Evolutionary conservation across 257 asterid species (phyloP).

Genomic region (Solanum piurae): DNA sequence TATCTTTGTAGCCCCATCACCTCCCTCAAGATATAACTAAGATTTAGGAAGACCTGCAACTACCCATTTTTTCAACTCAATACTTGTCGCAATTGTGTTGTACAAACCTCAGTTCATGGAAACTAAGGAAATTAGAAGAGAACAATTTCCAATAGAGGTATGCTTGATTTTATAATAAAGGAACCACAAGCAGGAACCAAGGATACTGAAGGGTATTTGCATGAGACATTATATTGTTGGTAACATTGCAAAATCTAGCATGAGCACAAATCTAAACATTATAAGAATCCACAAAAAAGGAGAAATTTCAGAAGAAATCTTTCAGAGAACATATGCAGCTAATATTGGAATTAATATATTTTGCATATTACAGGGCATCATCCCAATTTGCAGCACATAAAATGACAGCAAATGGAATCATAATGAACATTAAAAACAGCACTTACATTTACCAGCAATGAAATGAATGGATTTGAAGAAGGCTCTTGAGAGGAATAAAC

Average conservation of each 20-base stretch:
- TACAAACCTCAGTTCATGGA: background rate
- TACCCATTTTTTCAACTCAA: background rate
- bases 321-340: background rate
- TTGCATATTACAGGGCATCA: background rate
- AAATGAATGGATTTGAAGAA: constrained; percentile 62
- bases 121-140: background rate
- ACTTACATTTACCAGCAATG: constrained; percentile 72
- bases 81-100: background rate
- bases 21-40: background rate
- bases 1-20: background rate
- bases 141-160: background rate
- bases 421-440: background rate
- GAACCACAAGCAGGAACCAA: background rate
- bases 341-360: background rate
- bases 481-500: constrained; percentile 66
- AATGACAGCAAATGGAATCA: background rate
- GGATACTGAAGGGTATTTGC: background rate
- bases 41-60: background rate
- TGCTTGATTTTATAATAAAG: background rate
- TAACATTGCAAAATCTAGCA: background rate
- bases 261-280: background rate
- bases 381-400: background rate
- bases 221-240: background rate
- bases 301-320: background rate
- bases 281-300: background rate